Conservation (phyloP, 2,329 filamentous ascomycete species). For the Colletotrichum sp. region DNA sequence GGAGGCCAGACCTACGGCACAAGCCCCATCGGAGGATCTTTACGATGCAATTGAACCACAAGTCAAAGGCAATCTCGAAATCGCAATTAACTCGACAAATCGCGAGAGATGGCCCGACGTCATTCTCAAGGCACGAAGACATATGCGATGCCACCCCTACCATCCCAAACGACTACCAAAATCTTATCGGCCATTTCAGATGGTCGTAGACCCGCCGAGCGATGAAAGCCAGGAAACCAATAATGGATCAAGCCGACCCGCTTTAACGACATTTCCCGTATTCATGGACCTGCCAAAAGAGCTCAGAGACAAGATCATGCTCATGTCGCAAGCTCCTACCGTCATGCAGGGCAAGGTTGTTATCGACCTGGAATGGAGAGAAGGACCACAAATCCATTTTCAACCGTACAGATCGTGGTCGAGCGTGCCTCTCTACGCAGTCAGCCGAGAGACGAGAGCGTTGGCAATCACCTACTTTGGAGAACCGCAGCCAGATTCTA, state of each 20-base stretch:
- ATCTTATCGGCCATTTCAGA: background rate
- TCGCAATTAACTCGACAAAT: background rate
- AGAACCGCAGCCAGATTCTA: background rate
- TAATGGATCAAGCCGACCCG: background rate
- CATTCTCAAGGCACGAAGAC: background rate
- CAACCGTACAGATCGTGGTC: background rate
- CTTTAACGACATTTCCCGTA: background rate
- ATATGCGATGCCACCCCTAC: background rate
- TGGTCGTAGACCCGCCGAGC: background rate
- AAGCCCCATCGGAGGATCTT: rapidly evolving
- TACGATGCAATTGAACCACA: background rate
- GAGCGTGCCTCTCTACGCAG: background rate
- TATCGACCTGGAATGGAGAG: background rate
- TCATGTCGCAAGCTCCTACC: background rate
- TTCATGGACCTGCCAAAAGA: background rate
- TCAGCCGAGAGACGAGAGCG: background rate
- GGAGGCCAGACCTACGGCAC: rapidly evolving
- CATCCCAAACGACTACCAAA: background rate
- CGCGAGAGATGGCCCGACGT: background rate
- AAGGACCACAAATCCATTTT: background rate
- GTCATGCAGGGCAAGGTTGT: background rate
- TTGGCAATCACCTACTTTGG: background rate
- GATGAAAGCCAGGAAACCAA: background rate
- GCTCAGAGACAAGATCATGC: background rate
- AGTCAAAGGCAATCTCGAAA: background rate